Percentiles rank a stretch among this genome's conserved stretches.
Evolutionary conservation across 257 asterid genomes (phyloP).

Genomic region (Ehretia macrophylla): DNA sequence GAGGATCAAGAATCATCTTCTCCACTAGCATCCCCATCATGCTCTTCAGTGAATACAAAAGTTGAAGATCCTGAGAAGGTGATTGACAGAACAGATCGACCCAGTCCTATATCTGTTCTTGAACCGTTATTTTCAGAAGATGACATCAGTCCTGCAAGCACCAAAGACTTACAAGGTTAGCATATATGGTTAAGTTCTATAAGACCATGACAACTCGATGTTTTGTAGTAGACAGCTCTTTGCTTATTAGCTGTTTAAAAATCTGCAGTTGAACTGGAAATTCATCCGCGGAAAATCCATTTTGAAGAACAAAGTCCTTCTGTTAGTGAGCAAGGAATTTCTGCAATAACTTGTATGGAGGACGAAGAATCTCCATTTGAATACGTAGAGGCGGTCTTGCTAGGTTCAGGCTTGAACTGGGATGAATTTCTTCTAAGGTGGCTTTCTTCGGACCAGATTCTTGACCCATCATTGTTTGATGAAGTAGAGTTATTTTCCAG

Average conservation of each 20-base stretch:
- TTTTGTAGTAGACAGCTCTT: slow-evolving; percentile 2
- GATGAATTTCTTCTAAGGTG: slow-evolving; percentile 74
- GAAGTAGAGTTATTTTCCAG: slow-evolving; percentile 91
- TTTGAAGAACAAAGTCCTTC: slow-evolving; percentile 59
- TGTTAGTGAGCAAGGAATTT: slow-evolving; percentile 40
- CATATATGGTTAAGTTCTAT: slow-evolving; percentile 5
- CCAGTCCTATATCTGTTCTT: slow-evolving; percentile 91
- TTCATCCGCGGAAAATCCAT: slow-evolving; percentile 65
- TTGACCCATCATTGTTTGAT: slow-evolving; percentile 67
- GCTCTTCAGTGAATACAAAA: slow-evolving; percentile 30
- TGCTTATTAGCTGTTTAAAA: slow-evolving; percentile 19
- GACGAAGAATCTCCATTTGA: slow-evolving; percentile 96
- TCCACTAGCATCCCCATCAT: slow-evolving; percentile 38
- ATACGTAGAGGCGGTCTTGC: slow-evolving; percentile 93
- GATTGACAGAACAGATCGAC: slow-evolving; percentile 53
- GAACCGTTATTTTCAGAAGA: slow-evolving; percentile 77
- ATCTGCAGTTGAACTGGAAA: slow-evolving; percentile 49
- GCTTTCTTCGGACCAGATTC: slow-evolving; percentile 64
- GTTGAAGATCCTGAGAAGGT: slow-evolving; percentile 38
- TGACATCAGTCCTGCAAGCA: slow-evolving; percentile 77
- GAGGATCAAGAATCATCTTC: slow-evolving; percentile 40
- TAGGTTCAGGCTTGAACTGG: slow-evolving; percentile 96
- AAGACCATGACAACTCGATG: too few relatives aligned
- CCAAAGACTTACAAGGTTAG: slow-evolving; percentile 58
- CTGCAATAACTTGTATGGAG: slow-evolving; percentile 52